Conservation (phyloP, 2,329 filamentous ascomycete genomes). For the Penicillium sp. region DNA sequence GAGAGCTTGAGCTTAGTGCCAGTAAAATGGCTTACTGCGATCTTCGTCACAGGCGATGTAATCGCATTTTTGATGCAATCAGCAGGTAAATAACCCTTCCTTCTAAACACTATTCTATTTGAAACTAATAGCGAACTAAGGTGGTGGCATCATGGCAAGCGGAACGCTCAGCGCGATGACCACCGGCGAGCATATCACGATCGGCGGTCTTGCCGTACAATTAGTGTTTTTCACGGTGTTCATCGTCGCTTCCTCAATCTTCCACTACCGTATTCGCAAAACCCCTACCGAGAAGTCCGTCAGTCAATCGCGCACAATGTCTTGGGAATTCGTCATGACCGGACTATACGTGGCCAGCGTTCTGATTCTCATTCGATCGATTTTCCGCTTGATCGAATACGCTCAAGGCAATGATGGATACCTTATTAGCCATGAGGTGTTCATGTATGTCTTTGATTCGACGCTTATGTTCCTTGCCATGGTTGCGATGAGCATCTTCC, state of each 20-base stretch:
- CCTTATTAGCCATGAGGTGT: constrained; percentile 22
- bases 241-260: constrained; percentile 12
- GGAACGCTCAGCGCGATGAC: not conserved
- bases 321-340: not conserved
- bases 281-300: constrained; percentile 8
- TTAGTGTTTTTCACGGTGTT: constrained; percentile 21
- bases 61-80: constrained; percentile 48
- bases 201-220: constrained; percentile 19
- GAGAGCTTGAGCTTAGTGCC: constrained; percentile 45
- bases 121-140: not conserved
- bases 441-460: constrained; percentile 23
- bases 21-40: constrained; percentile 45
- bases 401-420: constrained; percentile 22
- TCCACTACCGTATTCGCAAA: constrained; percentile 15
- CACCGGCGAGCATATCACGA: constrained; percentile 15
- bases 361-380: constrained; percentile 20
- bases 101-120: too few relatives aligned
- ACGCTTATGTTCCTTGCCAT: not conserved
- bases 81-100: constrained; percentile 10
- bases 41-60: constrained; percentile 50
- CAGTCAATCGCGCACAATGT: not conserved
- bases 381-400: constrained; percentile 23
- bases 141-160: constrained; percentile 10
- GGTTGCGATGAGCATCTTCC: constrained; percentile 7
- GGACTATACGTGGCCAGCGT: constrained; percentile 10